Evolutionary conservation across 129 eudicot genomes (phyloP), one percentile per base, ranked within the genome.

Genomic region (Pulicaria dysenterica): DNA sequence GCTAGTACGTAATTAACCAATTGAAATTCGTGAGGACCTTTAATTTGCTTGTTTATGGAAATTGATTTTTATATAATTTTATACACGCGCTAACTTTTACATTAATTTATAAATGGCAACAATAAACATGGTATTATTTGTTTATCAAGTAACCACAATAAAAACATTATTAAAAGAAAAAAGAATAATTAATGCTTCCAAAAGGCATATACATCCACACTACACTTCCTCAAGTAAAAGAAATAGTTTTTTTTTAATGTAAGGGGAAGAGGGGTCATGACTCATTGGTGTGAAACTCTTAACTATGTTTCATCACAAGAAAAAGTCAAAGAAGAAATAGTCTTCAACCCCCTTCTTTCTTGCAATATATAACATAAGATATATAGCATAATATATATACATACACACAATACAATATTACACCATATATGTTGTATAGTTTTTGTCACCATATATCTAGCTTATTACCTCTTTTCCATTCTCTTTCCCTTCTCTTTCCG

Each of bases 401-500:
- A 65, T 64, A 70, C 56, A 19, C 11, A 17, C 46, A 19, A 14
- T 2, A 46, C 4, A 55, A 8, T 19, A 24, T 47, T 5, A 10
- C 2, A 2, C 31, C 31, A 24, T 40, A 38, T 38, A 60, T n/a
- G 34, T 8, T 19, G 51, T 43, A 64, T 42, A 65, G 54, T 49
- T 19, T 43, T 40, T 69, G 6, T 60, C 6, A 3, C 0, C 24
- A 11, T 44, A n/a, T 38, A 53, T 53, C 65, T 36, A 58, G 15
- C 47, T 17, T 17, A 67, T 66, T 42, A 6, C 46, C 39, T 73
- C 70, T n/a, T 78, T 83, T 67, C 86, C 78, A 9, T 67, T 45
- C 31, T 3, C 53, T 65, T 83, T 79, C 83, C 58, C 67, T 44
- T 39, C 67, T 47, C 83, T 55, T 83, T 83, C 87, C 72, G 64